A percentile compares a stretch with the other conserved stretches of the same genome.
These are phyloP conservation scores for Tetrahymena borealis DNA, from an alignment of 73 alveolate species.

Conservation along the genomic window DNA sequence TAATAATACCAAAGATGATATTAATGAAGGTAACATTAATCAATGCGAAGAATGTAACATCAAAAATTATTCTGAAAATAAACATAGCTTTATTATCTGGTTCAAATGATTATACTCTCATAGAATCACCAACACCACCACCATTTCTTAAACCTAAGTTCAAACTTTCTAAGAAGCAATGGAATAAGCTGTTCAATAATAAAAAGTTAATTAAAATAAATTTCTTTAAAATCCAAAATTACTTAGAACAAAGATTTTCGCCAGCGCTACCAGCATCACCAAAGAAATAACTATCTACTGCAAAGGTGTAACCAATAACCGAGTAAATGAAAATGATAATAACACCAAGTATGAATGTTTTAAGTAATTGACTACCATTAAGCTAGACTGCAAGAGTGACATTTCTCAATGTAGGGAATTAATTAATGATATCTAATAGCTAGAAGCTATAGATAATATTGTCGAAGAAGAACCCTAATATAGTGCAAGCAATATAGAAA, in stretches of 20 bases:
- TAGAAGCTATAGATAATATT: constrained; percentile 59
- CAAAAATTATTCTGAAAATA: constrained; percentile 50
- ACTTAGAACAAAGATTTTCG: constrained; percentile 39
- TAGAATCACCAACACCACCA: constrained; percentile 71
- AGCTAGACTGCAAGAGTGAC: constrained; percentile 74
- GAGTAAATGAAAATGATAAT: constrained; percentile 75
- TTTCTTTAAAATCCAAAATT: neutral
- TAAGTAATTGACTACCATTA: constrained; percentile 66
- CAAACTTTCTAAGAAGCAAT: constrained; percentile 62
- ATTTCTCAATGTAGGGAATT: constrained; percentile 60
- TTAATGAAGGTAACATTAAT: constrained; percentile 63
- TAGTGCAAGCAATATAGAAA: neutral
- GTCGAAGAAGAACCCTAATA: neutral
- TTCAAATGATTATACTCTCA: constrained; percentile 13
- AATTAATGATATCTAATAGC: constrained; percentile 67
- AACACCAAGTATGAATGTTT: constrained; percentile 74
- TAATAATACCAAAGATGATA: constrained; percentile 78
- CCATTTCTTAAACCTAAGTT: constrained; percentile 76
- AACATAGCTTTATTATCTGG: constrained; percentile 18
- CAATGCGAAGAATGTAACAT: constrained; percentile 50
- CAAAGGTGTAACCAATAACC: constrained; percentile 63
- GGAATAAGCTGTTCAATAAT: constrained; percentile 30
- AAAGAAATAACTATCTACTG: constrained; percentile 57
- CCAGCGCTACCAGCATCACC: constrained; percentile 54
- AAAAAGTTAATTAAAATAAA: neutral